Conservation (phyloP, 1,284 basidiomycete species). For the Hortiboletus rubellus region DNA sequence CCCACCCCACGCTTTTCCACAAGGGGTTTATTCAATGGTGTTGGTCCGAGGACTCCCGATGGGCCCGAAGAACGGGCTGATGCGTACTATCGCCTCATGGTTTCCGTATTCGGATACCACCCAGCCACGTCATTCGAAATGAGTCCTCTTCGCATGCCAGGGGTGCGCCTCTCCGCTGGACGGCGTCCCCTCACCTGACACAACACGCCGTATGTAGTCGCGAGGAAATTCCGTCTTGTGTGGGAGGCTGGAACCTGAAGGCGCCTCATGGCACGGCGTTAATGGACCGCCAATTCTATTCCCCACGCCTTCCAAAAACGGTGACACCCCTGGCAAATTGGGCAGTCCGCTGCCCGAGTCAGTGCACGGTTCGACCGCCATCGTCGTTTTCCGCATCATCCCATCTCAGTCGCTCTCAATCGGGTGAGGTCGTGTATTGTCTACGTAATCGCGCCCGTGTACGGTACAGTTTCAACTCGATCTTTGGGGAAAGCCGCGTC, state of each 20-base stretch:
- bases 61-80: not conserved
- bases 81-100: slow-evolving; percentile 24
- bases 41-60: slow-evolving; percentile 23
- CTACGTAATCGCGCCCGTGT: not conserved
- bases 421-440: not conserved
- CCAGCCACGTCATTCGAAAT: slow-evolving; percentile 2
- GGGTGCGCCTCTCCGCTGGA: not conserved
- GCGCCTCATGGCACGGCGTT: slow-evolving; percentile 9
- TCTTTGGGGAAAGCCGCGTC: not conserved
- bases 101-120: slow-evolving; percentile 14
- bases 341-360: not conserved
- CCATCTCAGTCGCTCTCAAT: not conserved
- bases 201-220: not conserved
- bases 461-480: not conserved
- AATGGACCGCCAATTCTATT: not conserved
- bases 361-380: not conserved
- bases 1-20: slow-evolving; percentile 1
- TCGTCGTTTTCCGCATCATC: not conserved
- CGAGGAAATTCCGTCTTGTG: not conserved
- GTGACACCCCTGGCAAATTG: not conserved
- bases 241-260: not conserved
- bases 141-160: slow-evolving; percentile 1
- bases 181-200: not conserved
- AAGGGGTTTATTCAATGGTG: not conserved
- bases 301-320: not conserved